These are phyloP conservation scores for Nothopassalora personata DNA, from an alignment of 2,329 filamentous ascomycete species.

Conservation along the genomic window DNA sequence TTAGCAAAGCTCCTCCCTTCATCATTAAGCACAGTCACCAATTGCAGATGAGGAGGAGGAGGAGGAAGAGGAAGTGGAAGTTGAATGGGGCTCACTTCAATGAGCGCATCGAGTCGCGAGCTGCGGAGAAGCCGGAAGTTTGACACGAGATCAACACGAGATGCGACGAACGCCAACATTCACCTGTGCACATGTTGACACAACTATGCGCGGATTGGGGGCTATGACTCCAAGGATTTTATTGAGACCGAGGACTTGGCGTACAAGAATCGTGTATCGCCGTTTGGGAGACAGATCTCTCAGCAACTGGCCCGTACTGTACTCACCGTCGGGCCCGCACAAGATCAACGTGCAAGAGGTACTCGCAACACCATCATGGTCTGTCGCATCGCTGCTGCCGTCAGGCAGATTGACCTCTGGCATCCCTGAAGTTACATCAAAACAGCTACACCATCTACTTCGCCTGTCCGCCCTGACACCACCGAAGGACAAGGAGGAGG, in stretches of 20 bases:
- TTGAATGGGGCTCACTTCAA: background rate
- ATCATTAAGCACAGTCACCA: background rate
- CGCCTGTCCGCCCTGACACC: conserved; percentile 81
- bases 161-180: background rate
- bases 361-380: conserved; percentile 74
- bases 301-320: background rate
- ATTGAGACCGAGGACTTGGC: background rate
- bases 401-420: conserved; percentile 23
- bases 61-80: background rate
- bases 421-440: conserved; percentile 50
- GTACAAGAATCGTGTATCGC: background rate
- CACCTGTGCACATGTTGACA: background rate
- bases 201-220: background rate
- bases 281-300: background rate
- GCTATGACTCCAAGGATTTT: background rate
- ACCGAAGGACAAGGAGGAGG: conserved; percentile 58
- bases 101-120: conserved; percentile 1
- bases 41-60: conserved; percentile 1
- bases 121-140: background rate
- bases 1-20: conserved; percentile 7
- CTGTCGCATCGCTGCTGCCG: conserved; percentile 68
- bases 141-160: background rate
- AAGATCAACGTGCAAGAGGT: conserved; percentile 34
- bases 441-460: conserved; percentile 75
- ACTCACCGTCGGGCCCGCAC: background rate